Percentiles rank a stretch among this genome's conserved stretches.
These are phyloP conservation scores for Penicillium mononematosum DNA, from an alignment of 495 filamentous ascomycete genomes.

Conservation along the genomic window DNA sequence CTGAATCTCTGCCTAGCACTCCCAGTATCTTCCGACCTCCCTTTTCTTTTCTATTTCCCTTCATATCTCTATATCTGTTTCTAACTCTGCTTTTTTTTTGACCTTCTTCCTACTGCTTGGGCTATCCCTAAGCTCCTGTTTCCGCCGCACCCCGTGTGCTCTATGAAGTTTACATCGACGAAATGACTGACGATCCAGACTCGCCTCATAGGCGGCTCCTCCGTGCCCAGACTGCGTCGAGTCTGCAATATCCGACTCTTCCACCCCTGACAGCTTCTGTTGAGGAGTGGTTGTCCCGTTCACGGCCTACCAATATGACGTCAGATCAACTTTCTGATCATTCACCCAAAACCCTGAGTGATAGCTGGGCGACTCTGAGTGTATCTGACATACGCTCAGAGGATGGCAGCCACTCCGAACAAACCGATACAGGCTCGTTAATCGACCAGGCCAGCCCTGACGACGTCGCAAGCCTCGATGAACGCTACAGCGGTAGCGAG, in stretches of 20 bases:
- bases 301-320: slow-evolving; percentile 45
- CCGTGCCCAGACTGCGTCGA: slow-evolving; percentile 30
- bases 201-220: slow-evolving; percentile 33
- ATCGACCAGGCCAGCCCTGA: slow-evolving; percentile 46
- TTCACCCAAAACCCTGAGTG: slow-evolving; percentile 37
- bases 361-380: slow-evolving; percentile 51
- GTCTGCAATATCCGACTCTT: slow-evolving; percentile 46
- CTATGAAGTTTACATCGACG: slow-evolving; percentile 16
- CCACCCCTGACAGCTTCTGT: slow-evolving; percentile 48
- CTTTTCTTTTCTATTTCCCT: not conserved
- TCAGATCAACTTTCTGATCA: slow-evolving; percentile 30
- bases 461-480: slow-evolving; percentile 50
- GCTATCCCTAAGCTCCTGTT: slow-evolving; percentile 9
- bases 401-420: slow-evolving; percentile 46
- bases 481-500: slow-evolving; percentile 41
- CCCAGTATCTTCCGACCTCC: slow-evolving; percentile 10
- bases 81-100: slow-evolving; percentile 10
- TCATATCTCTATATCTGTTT: slow-evolving; percentile 1
- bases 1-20: slow-evolving; percentile 8
- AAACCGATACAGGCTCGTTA: slow-evolving; percentile 46
- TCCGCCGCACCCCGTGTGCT: slow-evolving; percentile 5
- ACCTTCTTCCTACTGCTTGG: not conserved
- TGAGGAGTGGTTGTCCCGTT: slow-evolving; percentile 50
- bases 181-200: slow-evolving; percentile 46
- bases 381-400: slow-evolving; percentile 47